Base-by-base conservation (phyloP, 192 early-diverging fungal species). In the Pilobolus umbonatus region DNA sequence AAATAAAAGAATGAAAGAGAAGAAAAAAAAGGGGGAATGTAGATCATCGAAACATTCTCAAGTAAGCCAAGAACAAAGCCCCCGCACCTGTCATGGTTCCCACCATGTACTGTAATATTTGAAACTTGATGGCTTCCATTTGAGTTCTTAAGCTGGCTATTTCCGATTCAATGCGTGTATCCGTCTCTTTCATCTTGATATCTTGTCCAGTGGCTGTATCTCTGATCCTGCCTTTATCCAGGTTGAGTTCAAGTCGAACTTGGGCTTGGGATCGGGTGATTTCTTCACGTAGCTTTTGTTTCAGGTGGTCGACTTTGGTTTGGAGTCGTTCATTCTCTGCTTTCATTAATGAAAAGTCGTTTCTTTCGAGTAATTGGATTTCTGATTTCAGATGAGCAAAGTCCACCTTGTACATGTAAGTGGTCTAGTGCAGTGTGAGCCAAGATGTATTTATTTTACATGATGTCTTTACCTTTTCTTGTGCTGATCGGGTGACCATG, bases 61-160 rank as follows among this genome's bases (percentile, higher is more conserved):
- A 42, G 43, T 85, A 82, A 0, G 80, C 82, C 8, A 91, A 72
- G 32, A 91, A 84, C 49, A 91, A 73, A 22, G 87, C 87, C 17
- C 87, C 88, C 25, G 82, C 83, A 83, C 87, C 88, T 38, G 87
- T 88, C 43, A 91, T 84, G 9, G 88, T 91, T 78, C 78, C 69
- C 67, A 55, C 32, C 24, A 26, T 30, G 55, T 91, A 88, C 70
- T 88, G 88, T 35, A 91, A 57, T 17, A 88, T 88, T 53, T 85
- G 83, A 42, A 87, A 89, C 67, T 92, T 92, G 64, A 93, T 90
- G 8, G 89, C 85, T 75, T 94, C 91, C 86, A 94, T 89, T 58
- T 88, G 83, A 14, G 88, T 93, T 26, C 87, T 76, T 40, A 97
- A 71, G 5, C 72, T 78, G 12, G 87, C 82, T 47, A 97, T 87